These are phyloP conservation scores for Amaranthus hypochondriacus DNA, from an alignment of 148 eudicot species.

Conservation along the genomic window DNA sequence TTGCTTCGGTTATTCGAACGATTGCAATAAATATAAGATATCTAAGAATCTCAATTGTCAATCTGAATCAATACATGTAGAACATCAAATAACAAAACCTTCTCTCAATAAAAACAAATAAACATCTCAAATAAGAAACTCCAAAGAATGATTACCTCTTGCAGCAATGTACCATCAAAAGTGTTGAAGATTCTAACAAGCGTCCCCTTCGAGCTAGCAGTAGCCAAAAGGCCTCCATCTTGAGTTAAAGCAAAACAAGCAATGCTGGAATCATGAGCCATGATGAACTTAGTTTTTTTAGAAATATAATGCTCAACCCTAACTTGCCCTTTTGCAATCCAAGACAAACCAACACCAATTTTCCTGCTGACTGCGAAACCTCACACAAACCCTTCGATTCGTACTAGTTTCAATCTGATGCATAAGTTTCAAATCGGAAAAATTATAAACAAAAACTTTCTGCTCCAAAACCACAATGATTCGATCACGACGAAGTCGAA, in stretches of 20 bases:
- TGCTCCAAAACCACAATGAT: conserved; percentile 73
- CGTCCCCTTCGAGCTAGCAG: conserved; percentile 80
- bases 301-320: conserved; percentile 81
- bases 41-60: too few species aligned
- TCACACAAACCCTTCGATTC: conserved; percentile 78
- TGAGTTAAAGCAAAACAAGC: conserved; percentile 70
- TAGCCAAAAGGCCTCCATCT: conserved; percentile 67
- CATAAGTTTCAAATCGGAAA: conserved; percentile 66
- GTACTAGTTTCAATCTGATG: conserved; percentile 85
- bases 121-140: not conserved
- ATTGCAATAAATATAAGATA: too few species aligned
- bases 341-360: conserved; percentile 66
- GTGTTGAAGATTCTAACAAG: conserved; percentile 71
- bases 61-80: too few species aligned
- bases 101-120: not conserved
- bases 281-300: conserved; percentile 72
- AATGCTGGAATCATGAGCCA: conserved; percentile 91
- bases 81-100: not conserved
- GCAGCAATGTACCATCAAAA: conserved; percentile 61
- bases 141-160: conserved; percentile 42
- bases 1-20: too few species aligned
- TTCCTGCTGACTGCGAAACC: conserved; percentile 58
- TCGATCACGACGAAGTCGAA: conserved; percentile 67
- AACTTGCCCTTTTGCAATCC: conserved; percentile 81
- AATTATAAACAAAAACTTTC: conserved; percentile 80